Evolutionary conservation across 2,329 filamentous ascomycete species (phyloP).

Genomic region (Penicillium thymicola): DNA sequence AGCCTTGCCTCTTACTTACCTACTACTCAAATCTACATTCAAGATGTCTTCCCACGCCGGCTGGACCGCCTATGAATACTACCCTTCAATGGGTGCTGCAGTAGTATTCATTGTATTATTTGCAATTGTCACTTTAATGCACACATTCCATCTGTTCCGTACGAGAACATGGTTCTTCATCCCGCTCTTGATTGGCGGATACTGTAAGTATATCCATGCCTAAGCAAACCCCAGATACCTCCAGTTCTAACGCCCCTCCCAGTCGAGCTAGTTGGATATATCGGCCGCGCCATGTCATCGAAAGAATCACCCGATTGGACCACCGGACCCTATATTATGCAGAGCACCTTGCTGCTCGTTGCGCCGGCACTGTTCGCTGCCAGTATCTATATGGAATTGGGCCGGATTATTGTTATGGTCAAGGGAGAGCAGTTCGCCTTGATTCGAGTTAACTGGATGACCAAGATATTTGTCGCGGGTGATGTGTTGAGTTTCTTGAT

Average conservation of each 20-base stretch:
- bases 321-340: slow-evolving; percentile 25
- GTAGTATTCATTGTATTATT: slow-evolving; percentile 26
- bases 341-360: slow-evolving; percentile 27
- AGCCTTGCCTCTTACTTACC: neutral
- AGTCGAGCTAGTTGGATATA: slow-evolving; percentile 55
- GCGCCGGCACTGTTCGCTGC: slow-evolving; percentile 27
- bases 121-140: slow-evolving; percentile 13
- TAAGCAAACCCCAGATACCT: neutral
- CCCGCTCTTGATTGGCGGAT: slow-evolving; percentile 32
- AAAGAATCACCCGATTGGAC: slow-evolving; percentile 30
- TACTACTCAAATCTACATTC: neutral
- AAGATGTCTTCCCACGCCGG: neutral
- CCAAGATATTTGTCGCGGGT: slow-evolving; percentile 29
- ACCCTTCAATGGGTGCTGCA: slow-evolving; percentile 25
- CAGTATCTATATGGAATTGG: slow-evolving; percentile 29
- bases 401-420: slow-evolving; percentile 23
- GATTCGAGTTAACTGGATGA: slow-evolving; percentile 25
- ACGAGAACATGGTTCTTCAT: slow-evolving; percentile 29
- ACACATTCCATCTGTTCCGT: slow-evolving; percentile 23
- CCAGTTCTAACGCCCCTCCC: neutral
- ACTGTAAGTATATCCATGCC: slow-evolving; percentile 29
- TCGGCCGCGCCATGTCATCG: slow-evolving; percentile 47
- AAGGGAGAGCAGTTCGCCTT: slow-evolving; percentile 20
- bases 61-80: slow-evolving; percentile 21
- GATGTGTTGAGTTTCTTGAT: slow-evolving; percentile 32